Conservation (phyloP, 148 eudicot genomes). For the Limonium bicolor region DNA sequence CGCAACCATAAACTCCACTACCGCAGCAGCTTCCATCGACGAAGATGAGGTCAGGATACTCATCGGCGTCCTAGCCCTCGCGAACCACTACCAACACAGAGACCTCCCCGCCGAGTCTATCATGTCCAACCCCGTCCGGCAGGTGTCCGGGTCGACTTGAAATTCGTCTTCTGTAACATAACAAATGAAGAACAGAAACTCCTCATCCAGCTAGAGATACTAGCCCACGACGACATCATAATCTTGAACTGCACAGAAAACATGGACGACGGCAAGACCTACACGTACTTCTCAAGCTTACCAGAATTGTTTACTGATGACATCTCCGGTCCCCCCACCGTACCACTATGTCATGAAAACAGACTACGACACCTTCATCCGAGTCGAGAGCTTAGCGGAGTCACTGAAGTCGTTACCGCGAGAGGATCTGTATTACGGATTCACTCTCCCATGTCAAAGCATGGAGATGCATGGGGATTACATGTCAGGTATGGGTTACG, state of each 20-base stretch:
- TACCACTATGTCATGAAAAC: slow-evolving; percentile 54
- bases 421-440: slow-evolving; percentile 35
- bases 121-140: slow-evolving; percentile 22
- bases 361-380: slow-evolving; percentile 34
- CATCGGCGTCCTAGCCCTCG: no score
- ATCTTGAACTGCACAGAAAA: no score
- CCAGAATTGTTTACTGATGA: slow-evolving; percentile 14
- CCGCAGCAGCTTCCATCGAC: no score
- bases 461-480: slow-evolving; percentile 35
- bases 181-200: slow-evolving; percentile 25
- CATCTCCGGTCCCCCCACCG: neutral
- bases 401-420: slow-evolving; percentile 29
- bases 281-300: no score
- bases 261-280: no score
- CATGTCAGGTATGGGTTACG: slow-evolving; percentile 58
- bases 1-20: no score
- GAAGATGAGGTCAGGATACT: no score
- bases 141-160: slow-evolving; percentile 24
- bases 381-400: slow-evolving; percentile 16
- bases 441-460: slow-evolving; percentile 39
- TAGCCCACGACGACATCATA: slow-evolving; percentile 29
- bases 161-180: no score
- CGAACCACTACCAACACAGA: slow-evolving; percentile 22
- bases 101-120: slow-evolving; percentile 37
- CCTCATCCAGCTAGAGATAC: slow-evolving; percentile 23